Percentiles rank a stretch among this genome's conserved stretches.
These are phyloP conservation scores for Arthrobotrys sinensis DNA, from an alignment of 2,329 filamentous ascomycete genomes.

Conservation along the genomic window DNA sequence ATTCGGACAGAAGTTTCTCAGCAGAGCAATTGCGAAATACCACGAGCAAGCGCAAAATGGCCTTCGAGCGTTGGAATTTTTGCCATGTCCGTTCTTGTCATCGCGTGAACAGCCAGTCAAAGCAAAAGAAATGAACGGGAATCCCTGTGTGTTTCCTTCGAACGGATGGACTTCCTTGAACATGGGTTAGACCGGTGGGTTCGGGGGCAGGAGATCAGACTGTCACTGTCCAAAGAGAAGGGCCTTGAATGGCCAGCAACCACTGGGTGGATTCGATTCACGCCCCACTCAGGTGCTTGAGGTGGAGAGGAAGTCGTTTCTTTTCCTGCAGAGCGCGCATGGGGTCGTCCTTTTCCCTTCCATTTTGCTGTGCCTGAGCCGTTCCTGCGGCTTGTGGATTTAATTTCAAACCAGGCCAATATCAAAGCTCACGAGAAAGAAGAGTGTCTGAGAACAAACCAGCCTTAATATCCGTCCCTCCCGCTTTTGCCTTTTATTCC, in stretches of 20 bases:
- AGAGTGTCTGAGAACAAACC: slow-evolving; percentile 60
- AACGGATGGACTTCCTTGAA: slow-evolving; percentile 61
- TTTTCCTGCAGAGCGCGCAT: slow-evolving; percentile 59
- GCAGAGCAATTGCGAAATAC: slow-evolving; percentile 12
- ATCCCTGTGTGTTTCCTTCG: slow-evolving; percentile 52
- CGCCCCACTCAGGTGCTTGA: slow-evolving; percentile 57
- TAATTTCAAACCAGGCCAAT: slow-evolving; percentile 61
- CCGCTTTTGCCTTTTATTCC: slow-evolving; percentile 50
- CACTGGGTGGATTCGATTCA: slow-evolving; percentile 41
- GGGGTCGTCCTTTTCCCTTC: slow-evolving; percentile 32
- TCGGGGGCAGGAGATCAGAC: slow-evolving; percentile 59
- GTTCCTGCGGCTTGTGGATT: slow-evolving; percentile 61
- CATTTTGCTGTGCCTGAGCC: slow-evolving; percentile 54
- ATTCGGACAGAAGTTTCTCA: slow-evolving; percentile 8
- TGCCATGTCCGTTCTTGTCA: slow-evolving; percentile 18
- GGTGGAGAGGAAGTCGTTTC: slow-evolving; percentile 59
- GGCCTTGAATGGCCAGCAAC: slow-evolving; percentile 35
- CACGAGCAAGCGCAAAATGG: background rate
- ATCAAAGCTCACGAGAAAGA: slow-evolving; percentile 53
- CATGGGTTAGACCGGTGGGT: slow-evolving; percentile 53
- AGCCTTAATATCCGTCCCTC: slow-evolving; percentile 60
- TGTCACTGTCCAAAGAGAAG: slow-evolving; percentile 54
- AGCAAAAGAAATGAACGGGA: slow-evolving; percentile 44
- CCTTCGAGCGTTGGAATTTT: slow-evolving; percentile 22
- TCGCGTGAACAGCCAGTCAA: slow-evolving; percentile 42